Evolutionary conservation across 2,329 filamentous ascomycete genomes (phyloP).

Genomic region (Bipolaris oryzae): DNA sequence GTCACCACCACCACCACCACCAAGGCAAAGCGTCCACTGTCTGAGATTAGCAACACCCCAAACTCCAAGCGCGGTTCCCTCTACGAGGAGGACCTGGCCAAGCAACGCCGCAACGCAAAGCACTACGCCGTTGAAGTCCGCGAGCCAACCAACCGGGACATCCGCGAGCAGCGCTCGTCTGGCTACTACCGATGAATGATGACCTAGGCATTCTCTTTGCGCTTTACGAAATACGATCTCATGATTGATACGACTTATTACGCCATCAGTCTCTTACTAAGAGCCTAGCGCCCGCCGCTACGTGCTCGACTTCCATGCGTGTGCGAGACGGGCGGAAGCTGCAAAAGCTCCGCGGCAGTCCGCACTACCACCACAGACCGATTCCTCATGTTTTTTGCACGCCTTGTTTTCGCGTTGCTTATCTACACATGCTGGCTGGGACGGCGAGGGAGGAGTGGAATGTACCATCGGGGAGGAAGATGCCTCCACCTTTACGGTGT

Average conservation of each 20-base stretch:
- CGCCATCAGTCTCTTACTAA: slow-evolving; percentile 9
- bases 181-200: slow-evolving; percentile 48
- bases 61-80: slow-evolving; percentile 49
- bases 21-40: slow-evolving; percentile 25
- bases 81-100: slow-evolving; percentile 49
- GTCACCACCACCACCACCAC: slow-evolving; percentile 10
- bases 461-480: slow-evolving; percentile 8
- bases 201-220: slow-evolving; percentile 18
- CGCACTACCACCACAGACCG: slow-evolving; percentile 12
- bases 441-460: slow-evolving; percentile 9
- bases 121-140: slow-evolving; percentile 51
- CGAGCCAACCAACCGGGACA: slow-evolving; percentile 46
- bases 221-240: slow-evolving; percentile 9
- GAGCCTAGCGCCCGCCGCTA: slow-evolving; percentile 9
- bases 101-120: slow-evolving; percentile 44
- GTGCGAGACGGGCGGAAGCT: slow-evolving; percentile 10
- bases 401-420: slow-evolving; percentile 21
- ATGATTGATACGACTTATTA: slow-evolving; percentile 9
- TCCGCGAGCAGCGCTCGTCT: slow-evolving; percentile 46
- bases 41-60: slow-evolving; percentile 41
- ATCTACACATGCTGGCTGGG: slow-evolving; percentile 10
- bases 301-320: slow-evolving; percentile 6
- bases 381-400: slow-evolving; percentile 16
- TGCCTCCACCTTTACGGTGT: slow-evolving; percentile 24
- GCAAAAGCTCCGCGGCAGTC: slow-evolving; percentile 16